phyloP scores from a whole-genome alignment of 2,329 filamentous ascomycete genomes.

The Sarocladium kiliense region DNA sequence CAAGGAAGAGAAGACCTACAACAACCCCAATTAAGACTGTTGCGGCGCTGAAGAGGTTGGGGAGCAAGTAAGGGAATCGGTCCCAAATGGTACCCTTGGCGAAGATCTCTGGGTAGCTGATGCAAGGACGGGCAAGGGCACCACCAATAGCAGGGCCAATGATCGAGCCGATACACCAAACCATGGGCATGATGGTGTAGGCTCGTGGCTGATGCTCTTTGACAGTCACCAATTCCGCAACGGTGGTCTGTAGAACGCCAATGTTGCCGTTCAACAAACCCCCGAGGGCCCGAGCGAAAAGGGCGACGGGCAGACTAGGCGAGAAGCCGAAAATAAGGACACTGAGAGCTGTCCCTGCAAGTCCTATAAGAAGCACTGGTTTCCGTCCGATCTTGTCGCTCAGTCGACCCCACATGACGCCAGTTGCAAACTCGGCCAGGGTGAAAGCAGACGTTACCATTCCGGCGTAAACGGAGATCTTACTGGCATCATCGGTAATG shows the following conservation, averaged over 20 bases:
- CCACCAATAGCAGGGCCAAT: conserved; percentile 89
- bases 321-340: conserved; percentile 92
- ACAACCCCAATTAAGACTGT: conserved; percentile 71
- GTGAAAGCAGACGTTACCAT: conserved; percentile 97
- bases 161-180: conserved; percentile 96
- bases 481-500: conserved; percentile 70
- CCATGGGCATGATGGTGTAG: conserved; percentile 96
- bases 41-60: conserved; percentile 84
- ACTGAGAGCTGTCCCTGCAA: conserved; percentile 86
- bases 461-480: conserved; percentile 88
- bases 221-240: conserved; percentile 86
- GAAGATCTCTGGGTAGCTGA: conserved; percentile 74
- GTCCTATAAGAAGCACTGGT: conserved; percentile 82
- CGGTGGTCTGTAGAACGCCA: conserved; percentile 89
- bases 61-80: conserved; percentile 80
- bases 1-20: conserved; percentile 79
- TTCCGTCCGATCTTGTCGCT: conserved; percentile 92
- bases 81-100: conserved; percentile 72
- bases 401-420: conserved; percentile 86
- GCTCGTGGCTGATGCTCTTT: conserved; percentile 93
- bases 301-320: conserved; percentile 71
- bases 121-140: conserved; percentile 78
- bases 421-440: conserved; percentile 89
- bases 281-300: conserved; percentile 83
- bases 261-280: conserved; percentile 95